phyloP scores from a whole-genome alignment of 2,329 filamentous ascomycete genomes.

The Ceratocystis cacaofunesta region DNA sequence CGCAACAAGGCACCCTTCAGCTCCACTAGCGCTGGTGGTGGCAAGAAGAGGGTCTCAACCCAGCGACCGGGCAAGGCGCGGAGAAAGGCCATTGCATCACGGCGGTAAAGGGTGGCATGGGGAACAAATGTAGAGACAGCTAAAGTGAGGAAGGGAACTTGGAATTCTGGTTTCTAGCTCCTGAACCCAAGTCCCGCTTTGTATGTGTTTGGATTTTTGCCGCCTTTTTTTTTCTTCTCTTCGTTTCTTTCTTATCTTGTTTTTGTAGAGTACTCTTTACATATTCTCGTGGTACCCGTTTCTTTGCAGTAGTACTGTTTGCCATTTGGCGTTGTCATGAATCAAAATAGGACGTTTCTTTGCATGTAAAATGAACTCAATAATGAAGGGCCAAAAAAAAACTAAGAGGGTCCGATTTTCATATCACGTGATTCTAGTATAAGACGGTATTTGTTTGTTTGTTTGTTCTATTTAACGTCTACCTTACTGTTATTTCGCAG shows the following conservation, averaged over 20 bases:
- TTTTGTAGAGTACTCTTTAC: constrained; percentile 1
- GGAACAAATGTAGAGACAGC: background rate
- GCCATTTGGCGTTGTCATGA: background rate
- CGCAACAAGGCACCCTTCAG: constrained; percentile 26
- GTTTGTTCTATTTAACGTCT: too few relatives aligned
- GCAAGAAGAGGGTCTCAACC: constrained; percentile 9
- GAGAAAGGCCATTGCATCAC: constrained; percentile 18
- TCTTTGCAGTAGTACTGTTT: background rate
- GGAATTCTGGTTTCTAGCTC: background rate
- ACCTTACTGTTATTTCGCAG: too few relatives aligned
- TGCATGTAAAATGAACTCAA: background rate
- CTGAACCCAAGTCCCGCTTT: background rate
- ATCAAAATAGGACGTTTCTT: background rate
- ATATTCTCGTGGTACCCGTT: background rate
- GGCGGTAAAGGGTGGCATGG: constrained; percentile 6
- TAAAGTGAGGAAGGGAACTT: background rate
- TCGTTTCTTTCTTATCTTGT: background rate
- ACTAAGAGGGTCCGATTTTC: background rate
- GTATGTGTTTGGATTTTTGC: background rate
- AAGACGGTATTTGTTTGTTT: too few relatives aligned
- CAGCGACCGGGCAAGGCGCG: constrained; percentile 18
- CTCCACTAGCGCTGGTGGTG: constrained; percentile 12
- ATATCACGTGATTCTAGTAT: background rate
- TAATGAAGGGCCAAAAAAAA: background rate
- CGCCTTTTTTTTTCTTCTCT: background rate